Base-by-base conservation (phyloP, 2,329 filamentous ascomycete species). In the Rosellinia necatrix region DNA sequence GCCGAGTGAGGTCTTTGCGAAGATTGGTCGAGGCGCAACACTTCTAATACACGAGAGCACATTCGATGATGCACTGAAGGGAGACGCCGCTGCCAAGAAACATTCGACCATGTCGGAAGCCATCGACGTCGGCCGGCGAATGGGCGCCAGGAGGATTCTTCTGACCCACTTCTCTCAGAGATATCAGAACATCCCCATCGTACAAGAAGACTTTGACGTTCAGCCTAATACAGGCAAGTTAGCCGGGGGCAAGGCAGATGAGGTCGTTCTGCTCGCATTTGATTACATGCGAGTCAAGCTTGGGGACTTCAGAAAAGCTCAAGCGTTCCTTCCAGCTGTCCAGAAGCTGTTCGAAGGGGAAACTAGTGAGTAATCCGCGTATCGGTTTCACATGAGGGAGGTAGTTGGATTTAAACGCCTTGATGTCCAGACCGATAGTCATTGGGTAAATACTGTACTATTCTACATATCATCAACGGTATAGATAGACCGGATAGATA, bases 101-200 rank as follows among this genome's bases (percentile, higher is more conserved):
- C 94, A 99, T 76, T 90, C 84, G 34, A 99, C 94, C 7, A 90
- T 92, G 59, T 83, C 83, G 12, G 94, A 99, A 75, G 94, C 94
- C 1, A 81, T 99, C 3, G 80, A 78, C 40, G 82, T 97, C 3
- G 93, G 88, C 1, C 80, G 82, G 10, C 75, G 78, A 41, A 99
- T 99, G 94, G 74, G 82, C 24, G 94, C 92, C 0, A 84, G 87
- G 61, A 81, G 90, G 13, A 87, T 94, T 13, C 76, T 99, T 52
- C 80, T 99, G 44, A 99, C 94, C 6, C 94, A 99, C 72, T 99
- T 99, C 74, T 92, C 88, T 52, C 94, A 99, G 76, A 82, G 94
- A 6, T 99, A 99, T 72, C 88, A 91, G 66, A 93, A 93, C 74
- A 78, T 85, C 29, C 86, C 82, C 2, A 75, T 80, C 2, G 72